Evolutionary conservation across 306 rosid genomes (phyloP), one percentile per base, ranked within the genome.

Genomic region (Cicer judaicum): DNA sequence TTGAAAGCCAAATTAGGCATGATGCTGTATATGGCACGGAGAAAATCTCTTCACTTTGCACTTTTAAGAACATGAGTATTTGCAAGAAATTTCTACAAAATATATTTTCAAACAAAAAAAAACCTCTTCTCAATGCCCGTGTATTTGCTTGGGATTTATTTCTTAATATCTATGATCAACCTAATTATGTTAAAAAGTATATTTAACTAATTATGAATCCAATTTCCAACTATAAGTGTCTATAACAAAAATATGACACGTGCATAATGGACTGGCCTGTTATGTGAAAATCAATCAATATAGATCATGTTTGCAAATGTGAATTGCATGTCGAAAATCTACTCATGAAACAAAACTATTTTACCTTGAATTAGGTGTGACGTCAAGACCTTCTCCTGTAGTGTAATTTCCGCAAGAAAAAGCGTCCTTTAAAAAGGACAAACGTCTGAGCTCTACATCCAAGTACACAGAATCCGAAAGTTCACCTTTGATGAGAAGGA

Each of bases 401-500:
- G 10, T 56, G 69, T 12, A 39, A n/a, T 18, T 68, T 81, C 81
- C 86, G 11, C 68, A 68, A 1, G 87, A 73, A 81, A 88, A 92
- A 18, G 89, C 53, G 12, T 86, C 89, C 75, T 72, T 84, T 16
- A 90, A 86, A 76, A 82, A 87, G 70, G 87, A 83, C 78, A 94
- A 59, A 83, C 99, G 90, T 81, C 97, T 81, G 70, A 88, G 84
- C 86, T 91, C 96, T 56, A 89, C 86, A 64, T 90, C 91, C 79
- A 90, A 68, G 90, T 87, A 91, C 66, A 87, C 89, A 21, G 87
- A 69, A 79, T 94, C 95, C 1, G 97, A 85, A 66, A 81, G 89
- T 60, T 90, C 96, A 1, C 99, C 95, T 77, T 90, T 87, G 75
- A 85, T 83, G 67, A 94, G 93, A 72, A 90, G 89, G 80, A 90